These are phyloP conservation scores for Trichomonas gallinae DNA, from an alignment of 208 protist species.

Conservation along the genomic window DNA sequence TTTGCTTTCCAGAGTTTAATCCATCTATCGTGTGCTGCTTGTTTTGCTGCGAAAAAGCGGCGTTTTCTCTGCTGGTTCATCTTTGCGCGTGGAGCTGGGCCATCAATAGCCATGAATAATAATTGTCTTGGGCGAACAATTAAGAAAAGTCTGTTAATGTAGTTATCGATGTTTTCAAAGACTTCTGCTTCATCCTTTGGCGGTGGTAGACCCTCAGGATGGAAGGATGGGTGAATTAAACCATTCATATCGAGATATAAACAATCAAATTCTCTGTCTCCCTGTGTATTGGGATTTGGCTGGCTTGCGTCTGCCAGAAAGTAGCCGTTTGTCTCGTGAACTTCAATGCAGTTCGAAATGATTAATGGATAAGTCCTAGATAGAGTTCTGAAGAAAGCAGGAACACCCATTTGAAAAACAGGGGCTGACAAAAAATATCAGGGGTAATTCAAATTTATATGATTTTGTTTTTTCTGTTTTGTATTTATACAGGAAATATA, in stretches of 20 bases:
- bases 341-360: constrained; percentile 20
- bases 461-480: too few relatives aligned
- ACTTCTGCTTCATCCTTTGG: constrained; percentile 58
- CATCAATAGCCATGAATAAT: constrained; percentile 86
- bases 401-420: constrained; percentile 21
- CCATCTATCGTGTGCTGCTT: background rate
- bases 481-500: too few relatives aligned
- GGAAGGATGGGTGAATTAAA: constrained; percentile 22
- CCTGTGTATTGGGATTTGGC: background rate
- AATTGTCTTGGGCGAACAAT: constrained; percentile 85
- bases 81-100: constrained; percentile 92
- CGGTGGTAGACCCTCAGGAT: constrained; percentile 33
- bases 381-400: constrained; percentile 1
- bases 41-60: constrained; percentile 58
- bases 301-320: background rate
- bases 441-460: background rate
- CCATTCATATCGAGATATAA: constrained; percentile 27
- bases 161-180: constrained; percentile 70
- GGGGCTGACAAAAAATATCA: background rate
- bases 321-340: background rate
- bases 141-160: constrained; percentile 86
- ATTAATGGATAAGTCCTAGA: background rate
- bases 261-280: constrained; percentile 23
- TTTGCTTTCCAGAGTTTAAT: background rate
- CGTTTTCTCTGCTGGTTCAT: constrained; percentile 97